phyloP scores from a whole-genome alignment of 2,329 filamentous ascomycete species.

The Immersiporthe knoxdaviesiana region DNA sequence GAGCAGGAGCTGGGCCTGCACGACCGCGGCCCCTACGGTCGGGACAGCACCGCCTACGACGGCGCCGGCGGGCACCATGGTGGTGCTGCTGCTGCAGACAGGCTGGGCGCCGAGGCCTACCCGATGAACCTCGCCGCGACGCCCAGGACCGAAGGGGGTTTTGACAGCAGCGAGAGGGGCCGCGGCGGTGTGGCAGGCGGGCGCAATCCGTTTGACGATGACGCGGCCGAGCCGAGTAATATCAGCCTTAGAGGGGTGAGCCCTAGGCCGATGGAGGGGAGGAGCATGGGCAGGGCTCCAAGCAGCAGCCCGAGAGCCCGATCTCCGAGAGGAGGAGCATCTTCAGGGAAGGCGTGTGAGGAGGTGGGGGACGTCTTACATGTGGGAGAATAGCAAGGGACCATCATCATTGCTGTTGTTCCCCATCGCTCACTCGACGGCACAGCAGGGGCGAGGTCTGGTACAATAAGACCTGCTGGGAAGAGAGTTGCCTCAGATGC shows the following conservation, averaged over 20 bases:
- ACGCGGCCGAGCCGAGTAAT: conserved; percentile 63
- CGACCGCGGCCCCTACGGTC: conserved; percentile 55
- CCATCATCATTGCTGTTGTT: no score
- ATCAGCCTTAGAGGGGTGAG: conserved; percentile 71
- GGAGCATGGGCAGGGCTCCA: conserved; percentile 38
- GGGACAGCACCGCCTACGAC: conserved; percentile 41
- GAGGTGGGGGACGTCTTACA: neutral
- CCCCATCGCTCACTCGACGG: neutral
- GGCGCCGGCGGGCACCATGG: conserved; percentile 43
- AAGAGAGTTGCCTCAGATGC: neutral
- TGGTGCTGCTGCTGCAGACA: conserved; percentile 32
- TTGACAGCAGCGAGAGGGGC: conserved; percentile 42
- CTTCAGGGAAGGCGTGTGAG: conserved; percentile 70
- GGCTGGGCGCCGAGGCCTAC: conserved; percentile 41
- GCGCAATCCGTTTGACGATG: conserved; percentile 74
- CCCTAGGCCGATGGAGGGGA: conserved; percentile 71
- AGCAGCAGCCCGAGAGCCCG: conserved; percentile 54
- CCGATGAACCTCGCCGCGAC: conserved; percentile 52
- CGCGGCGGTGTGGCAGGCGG: conserved; percentile 49
- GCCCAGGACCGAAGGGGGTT: conserved; percentile 35
- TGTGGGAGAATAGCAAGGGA: neutral
- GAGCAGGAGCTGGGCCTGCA: conserved; percentile 73
- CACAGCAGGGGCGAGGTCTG: neutral
- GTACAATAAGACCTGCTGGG: neutral
- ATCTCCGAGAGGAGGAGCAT: conserved; percentile 66